Percentiles rank a stretch among this genome's conserved stretches.
Conservation (phyloP, 192 early-diverging fungal species). For the Nowakowskiella sp. region DNA sequence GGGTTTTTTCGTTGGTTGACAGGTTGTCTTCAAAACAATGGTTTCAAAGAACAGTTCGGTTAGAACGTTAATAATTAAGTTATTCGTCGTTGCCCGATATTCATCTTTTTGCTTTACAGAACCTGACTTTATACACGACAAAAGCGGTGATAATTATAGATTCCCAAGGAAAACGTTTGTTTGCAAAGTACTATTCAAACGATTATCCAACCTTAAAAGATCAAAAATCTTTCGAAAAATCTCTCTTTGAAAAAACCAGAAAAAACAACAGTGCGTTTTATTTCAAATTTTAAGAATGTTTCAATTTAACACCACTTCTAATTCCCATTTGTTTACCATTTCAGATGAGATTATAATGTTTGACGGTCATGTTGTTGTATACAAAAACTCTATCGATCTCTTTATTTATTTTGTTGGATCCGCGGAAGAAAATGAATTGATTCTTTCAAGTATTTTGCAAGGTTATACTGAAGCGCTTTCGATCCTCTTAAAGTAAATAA, state of each 20-base stretch:
- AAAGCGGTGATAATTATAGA: conserved; percentile 89
- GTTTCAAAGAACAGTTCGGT: too few species aligned
- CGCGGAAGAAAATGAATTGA: conserved; percentile 88
- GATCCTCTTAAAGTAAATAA: conserved; percentile 64
- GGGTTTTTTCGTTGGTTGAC: too few species aligned
- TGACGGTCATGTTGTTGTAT: conserved; percentile 85
- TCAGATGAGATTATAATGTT: conserved; percentile 86
- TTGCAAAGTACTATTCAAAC: conserved; percentile 84
- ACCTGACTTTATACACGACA: conserved; percentile 77
- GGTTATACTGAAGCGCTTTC: conserved; percentile 79
- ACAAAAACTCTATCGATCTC: conserved; percentile 77
- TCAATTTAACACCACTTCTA: conserved; percentile 3
- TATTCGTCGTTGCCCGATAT: too few species aligned
- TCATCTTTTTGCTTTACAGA: too few species aligned
- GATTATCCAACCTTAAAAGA: conserved; percentile 65
- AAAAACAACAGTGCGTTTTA: conserved; percentile 54
- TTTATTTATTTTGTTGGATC: conserved; percentile 87
- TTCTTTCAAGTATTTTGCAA: conserved; percentile 69
- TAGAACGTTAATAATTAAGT: too few species aligned
- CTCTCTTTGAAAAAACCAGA: conserved; percentile 86
- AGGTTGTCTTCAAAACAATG: too few species aligned
- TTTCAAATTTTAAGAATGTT: background rate
- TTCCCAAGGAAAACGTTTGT: conserved; percentile 80
- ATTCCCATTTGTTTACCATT: background rate
- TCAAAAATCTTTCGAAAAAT: conserved; percentile 85